A percentile compares a stretch with the other conserved stretches of the same genome.
Conservation (phyloP, 2,329 filamentous ascomycete species). For the Hymenoscyphus infarciens region DNA sequence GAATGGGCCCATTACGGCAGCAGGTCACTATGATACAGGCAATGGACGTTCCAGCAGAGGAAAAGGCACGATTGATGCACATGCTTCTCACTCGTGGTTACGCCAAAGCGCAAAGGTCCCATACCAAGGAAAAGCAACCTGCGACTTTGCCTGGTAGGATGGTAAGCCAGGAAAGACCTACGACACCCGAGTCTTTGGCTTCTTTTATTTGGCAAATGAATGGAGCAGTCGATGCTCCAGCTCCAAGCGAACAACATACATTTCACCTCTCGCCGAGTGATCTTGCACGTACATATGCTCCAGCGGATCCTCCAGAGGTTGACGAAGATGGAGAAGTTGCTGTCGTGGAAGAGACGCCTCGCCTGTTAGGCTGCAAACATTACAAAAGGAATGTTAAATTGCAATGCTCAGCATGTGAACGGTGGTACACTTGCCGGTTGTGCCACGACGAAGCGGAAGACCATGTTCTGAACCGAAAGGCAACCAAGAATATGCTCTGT, state of each 20-base stretch:
- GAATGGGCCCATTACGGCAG: constrained; percentile 64
- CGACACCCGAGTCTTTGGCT: constrained; percentile 46
- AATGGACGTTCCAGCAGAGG: constrained; percentile 51
- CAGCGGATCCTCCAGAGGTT: constrained; percentile 47
- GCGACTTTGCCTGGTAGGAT: constrained; percentile 27
- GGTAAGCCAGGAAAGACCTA: constrained; percentile 40
- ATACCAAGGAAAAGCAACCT: constrained; percentile 31
- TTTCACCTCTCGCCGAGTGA: constrained; percentile 58
- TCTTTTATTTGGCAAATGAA: constrained; percentile 57
- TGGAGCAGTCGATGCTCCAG: constrained; percentile 23
- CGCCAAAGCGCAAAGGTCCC: constrained; percentile 41
- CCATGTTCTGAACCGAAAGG: constrained; percentile 73
- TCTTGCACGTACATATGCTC: constrained; percentile 63
- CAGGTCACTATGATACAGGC: constrained; percentile 68
- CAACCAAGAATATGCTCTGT: constrained; percentile 93
- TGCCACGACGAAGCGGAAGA: constrained; percentile 85
- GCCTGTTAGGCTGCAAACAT: constrained; percentile 76
- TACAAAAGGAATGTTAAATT: constrained; percentile 96
- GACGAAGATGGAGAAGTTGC: constrained; percentile 42
- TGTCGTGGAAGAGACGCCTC: constrained; percentile 28
- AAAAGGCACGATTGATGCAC: constrained; percentile 73
- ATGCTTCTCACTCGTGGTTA: constrained; percentile 68
- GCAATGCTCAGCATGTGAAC: constrained; percentile 83
- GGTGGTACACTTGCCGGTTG: constrained; percentile 92
- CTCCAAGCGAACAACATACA: constrained; percentile 32